A percentile compares a stretch with the other conserved stretches of the same genome.
Evolutionary conservation across 768 basidiomycete genomes (phyloP).

Genomic region (Xerocomus brunneocitrinus): DNA sequence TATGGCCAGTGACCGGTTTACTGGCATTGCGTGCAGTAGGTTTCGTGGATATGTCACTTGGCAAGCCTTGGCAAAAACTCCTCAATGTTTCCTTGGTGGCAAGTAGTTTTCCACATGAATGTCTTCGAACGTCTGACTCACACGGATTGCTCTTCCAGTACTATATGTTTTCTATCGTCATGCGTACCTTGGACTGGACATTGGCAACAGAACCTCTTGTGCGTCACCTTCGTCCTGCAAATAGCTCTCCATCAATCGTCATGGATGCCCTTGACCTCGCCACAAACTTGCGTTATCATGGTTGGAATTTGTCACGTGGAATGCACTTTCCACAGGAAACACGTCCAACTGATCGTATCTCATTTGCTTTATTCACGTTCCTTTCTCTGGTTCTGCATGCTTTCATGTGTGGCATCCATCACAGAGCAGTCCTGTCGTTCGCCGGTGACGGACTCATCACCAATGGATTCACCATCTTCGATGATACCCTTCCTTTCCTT

Average conservation of each 20-base stretch:
- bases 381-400: slow-evolving; percentile 32
- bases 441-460: slow-evolving; percentile 21
- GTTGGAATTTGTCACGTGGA: slow-evolving; percentile 56
- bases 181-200: slow-evolving; percentile 18
- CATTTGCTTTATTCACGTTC: slow-evolving; percentile 37
- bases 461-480: slow-evolving; percentile 29
- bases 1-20: slow-evolving; percentile 45
- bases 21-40: slow-evolving; percentile 37
- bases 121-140: not conserved
- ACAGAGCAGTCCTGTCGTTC: slow-evolving; percentile 44
- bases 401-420: slow-evolving; percentile 42
- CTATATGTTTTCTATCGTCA: slow-evolving; percentile 8
- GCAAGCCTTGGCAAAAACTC: not conserved
- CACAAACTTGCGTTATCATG: slow-evolving; percentile 51
- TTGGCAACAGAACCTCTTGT: slow-evolving; percentile 10
- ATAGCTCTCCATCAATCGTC: not conserved
- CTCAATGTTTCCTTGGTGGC: slow-evolving; percentile 11
- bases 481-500: slow-evolving; percentile 25
- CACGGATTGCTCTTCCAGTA: not conserved
- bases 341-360: slow-evolving; percentile 34
- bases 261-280: slow-evolving; percentile 47
- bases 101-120: not conserved
- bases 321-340: slow-evolving; percentile 32
- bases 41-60: slow-evolving; percentile 12
- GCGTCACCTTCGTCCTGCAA: slow-evolving; percentile 6